Percentiles rank a stretch among this genome's conserved stretches.
phyloP scores from a whole-genome alignment of 306 rosid species.

The Quercus suber region DNA sequence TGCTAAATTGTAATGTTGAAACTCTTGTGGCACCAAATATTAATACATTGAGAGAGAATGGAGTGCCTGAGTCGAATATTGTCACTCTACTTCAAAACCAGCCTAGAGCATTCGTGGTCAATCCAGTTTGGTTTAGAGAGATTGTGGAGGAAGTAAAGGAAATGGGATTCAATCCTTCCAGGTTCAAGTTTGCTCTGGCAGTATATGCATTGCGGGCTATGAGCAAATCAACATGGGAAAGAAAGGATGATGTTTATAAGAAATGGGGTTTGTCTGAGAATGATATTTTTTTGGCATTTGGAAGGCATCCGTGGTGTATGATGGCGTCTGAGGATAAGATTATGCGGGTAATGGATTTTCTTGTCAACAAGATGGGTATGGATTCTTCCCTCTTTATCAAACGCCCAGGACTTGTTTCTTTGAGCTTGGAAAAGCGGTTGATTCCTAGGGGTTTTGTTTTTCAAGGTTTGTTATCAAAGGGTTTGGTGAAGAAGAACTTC shows the following conservation, averaged over 20 bases:
- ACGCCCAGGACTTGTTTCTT: constrained; percentile 15
- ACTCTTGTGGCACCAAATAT: not conserved
- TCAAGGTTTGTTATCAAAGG: constrained; percentile 24
- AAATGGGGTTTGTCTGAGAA: constrained; percentile 52
- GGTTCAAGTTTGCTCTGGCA: constrained; percentile 13
- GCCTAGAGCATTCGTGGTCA: constrained; percentile 5
- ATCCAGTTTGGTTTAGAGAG: not conserved
- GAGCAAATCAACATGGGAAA: constrained; percentile 27
- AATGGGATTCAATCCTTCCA: constrained; percentile 29
- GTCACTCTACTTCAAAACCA: not conserved
- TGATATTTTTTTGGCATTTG: constrained; percentile 15
- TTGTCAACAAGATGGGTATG: constrained; percentile 34
- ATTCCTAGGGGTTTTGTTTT: constrained; percentile 42
- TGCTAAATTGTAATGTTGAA: not conserved
- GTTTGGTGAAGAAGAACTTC: constrained; percentile 16
- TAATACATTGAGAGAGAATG: not conserved
- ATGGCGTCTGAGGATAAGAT: constrained; percentile 27
- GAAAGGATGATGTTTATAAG: constrained; percentile 30
- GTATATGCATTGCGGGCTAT: not conserved
- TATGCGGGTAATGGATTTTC: constrained; percentile 25
- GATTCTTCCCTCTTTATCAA: constrained; percentile 24
- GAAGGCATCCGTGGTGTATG: constrained; percentile 36
- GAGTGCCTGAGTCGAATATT: constrained; percentile 21
- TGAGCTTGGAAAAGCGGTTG: constrained; percentile 30
- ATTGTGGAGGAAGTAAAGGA: constrained; percentile 20